Evolutionary conservation across 495 filamentous ascomycete species (phyloP), one percentile per base, ranked within the genome.

Genomic region (Apiosordaria backusii): DNA sequence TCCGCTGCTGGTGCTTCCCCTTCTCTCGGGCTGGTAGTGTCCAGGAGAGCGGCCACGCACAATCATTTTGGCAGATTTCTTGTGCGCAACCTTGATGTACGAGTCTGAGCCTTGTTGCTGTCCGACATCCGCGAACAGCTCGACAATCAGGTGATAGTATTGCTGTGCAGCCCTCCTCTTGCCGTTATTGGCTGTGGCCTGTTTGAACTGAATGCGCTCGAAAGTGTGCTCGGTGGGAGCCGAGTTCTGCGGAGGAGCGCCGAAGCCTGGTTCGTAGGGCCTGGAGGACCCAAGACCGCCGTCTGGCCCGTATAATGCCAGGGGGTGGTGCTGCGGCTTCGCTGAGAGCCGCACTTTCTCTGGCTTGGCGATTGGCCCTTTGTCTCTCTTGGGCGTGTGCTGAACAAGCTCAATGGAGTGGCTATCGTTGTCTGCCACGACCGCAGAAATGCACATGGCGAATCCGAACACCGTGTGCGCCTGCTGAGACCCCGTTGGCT

Each of bases 161-260:
- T 97, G 94, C 74, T 97, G 94, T 13, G 91, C 90, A 0, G 94
- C 92, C 55, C 94, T 82, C 62, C 94, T 82, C 74, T 97, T 97
- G 23, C 94, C 94, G 67, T 98, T 98, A 79, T 98, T 98, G 4
- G 93, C 92, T 1, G 94, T 98, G 1, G 94, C 95, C 61, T 90
- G 91, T 74, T 97, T 96, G 82, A 98, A 98, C 72, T 98, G 94
- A 54, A 97, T 97, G 2, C 94, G 87, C 70, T 97, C 93, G 73
- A 97, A 98, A 1, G 89, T 90, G 61, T 87, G 85, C 74, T 86
- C 84, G 35, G 74, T 82, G 4, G 83, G 81, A 6, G 83, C 82
- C 4, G 77, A 74, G 57, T 72, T 74, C 60, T 77, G 75, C 61
- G 66, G 69, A 4, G 40, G 68, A 62, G 78, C 77, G 19, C 75